A percentile compares a stretch with the other conserved stretches of the same genome.
Evolutionary conservation across 2,329 filamentous ascomycete genomes (phyloP).

Genomic region (Drechslera avenae): DNA sequence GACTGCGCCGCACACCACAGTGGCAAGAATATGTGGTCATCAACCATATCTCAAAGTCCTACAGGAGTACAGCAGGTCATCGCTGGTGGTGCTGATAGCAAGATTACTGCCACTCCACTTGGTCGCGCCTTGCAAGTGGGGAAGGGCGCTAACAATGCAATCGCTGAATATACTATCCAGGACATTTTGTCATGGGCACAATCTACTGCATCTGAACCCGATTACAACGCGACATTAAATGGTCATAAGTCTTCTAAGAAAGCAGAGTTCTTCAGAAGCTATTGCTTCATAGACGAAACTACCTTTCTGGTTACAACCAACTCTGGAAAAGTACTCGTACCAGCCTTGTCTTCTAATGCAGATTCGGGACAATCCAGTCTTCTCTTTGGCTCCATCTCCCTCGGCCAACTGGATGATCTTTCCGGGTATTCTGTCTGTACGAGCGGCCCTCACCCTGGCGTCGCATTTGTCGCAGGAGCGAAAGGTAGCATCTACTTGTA

Average conservation of each 20-base stretch:
- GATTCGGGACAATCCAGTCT: neutral
- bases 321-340: conserved; percentile 61
- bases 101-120: conserved; percentile 48
- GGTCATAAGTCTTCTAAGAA: conserved; percentile 29
- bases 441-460: conserved; percentile 41
- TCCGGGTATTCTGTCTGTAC: conserved; percentile 56
- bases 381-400: conserved; percentile 31
- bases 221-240: neutral
- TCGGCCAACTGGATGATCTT: conserved; percentile 47
- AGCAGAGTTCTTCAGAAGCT: conserved; percentile 61
- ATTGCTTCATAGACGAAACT: conserved; percentile 64
- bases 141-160: neutral
- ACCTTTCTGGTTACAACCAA: conserved; percentile 64
- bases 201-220: neutral
- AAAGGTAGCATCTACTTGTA: conserved; percentile 53
- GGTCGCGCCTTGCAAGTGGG: neutral
- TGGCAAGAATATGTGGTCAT: conserved; percentile 91
- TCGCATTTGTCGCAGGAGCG: conserved; percentile 55
- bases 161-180: conserved; percentile 34
- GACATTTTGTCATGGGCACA: conserved; percentile 28
- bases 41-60: conserved; percentile 14
- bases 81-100: conserved; percentile 80
- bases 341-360: conserved; percentile 15
- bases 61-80: conserved; percentile 21
- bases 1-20: conserved; percentile 68